Conservation (phyloP, 805 yeast species). For the Cyberlindnera misumaiensis region DNA sequence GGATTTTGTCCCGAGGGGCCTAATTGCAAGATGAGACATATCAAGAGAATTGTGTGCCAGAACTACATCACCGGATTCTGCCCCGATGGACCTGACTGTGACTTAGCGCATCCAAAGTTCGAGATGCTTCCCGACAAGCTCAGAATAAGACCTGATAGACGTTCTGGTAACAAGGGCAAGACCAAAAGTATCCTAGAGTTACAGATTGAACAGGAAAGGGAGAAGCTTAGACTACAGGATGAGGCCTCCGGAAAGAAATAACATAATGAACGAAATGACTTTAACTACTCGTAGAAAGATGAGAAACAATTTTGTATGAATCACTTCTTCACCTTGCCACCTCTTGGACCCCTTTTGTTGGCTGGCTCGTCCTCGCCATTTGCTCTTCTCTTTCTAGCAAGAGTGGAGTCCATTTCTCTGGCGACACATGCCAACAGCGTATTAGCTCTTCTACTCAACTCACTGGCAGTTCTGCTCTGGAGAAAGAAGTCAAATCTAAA, state of each 20-base stretch:
- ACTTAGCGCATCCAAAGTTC: constrained; percentile 77
- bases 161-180: constrained; percentile 10
- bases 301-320: not conserved
- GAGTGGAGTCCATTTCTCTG: constrained; percentile 40
- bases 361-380: constrained; percentile 11
- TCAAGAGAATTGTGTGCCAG: constrained; percentile 70
- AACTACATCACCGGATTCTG: constrained; percentile 85
- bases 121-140: constrained; percentile 38
- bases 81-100: constrained; percentile 73
- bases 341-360: constrained; percentile 13
- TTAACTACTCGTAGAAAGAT: not conserved
- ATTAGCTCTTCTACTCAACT: constrained; percentile 73
- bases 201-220: constrained; percentile 23
- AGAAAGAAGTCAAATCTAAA: constrained; percentile 87
- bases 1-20: constrained; percentile 96
- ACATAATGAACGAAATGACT: not conserved
- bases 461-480: constrained; percentile 70
- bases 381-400: constrained; percentile 9
- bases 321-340: constrained; percentile 12
- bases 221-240: constrained; percentile 11
- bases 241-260: constrained; percentile 4
- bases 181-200: constrained; percentile 20
- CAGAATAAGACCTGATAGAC: constrained; percentile 29
- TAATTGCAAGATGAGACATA: constrained; percentile 72
- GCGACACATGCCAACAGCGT: constrained; percentile 70